These are phyloP conservation scores for Aspergillus hiratsukae DNA, from an alignment of 2,329 filamentous ascomycete genomes.

Conservation along the genomic window DNA sequence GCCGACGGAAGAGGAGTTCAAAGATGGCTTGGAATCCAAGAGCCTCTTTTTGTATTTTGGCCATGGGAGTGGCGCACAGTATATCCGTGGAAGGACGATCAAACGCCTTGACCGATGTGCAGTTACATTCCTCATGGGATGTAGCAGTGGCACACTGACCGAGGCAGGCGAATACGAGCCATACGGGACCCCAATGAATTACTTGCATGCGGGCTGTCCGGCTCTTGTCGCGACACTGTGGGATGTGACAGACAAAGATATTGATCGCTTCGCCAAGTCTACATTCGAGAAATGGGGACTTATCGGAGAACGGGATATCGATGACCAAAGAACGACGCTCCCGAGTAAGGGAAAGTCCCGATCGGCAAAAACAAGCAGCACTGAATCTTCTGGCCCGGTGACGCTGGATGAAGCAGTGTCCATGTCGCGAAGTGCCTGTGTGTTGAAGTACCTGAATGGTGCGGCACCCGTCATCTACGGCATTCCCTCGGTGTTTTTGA, in stretches of 20 bases:
- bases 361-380: constrained; percentile 11
- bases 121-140: constrained; percentile 87
- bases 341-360: constrained; percentile 25
- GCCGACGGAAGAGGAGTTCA: constrained; percentile 76
- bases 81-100: constrained; percentile 80
- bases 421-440: constrained; percentile 70
- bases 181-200: constrained; percentile 85
- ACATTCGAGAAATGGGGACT: constrained; percentile 86
- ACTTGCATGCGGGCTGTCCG: constrained; percentile 80
- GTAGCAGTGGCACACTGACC: constrained; percentile 75
- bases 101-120: constrained; percentile 74
- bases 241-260: constrained; percentile 97
- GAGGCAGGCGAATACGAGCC: constrained; percentile 85
- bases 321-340: neutral
- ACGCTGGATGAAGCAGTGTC: constrained; percentile 78
- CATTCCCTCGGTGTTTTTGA: constrained; percentile 75
- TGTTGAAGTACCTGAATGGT: constrained; percentile 85
- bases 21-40: constrained; percentile 58
- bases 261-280: constrained; percentile 80
- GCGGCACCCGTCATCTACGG: constrained; percentile 93
- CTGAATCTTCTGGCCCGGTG: constrained; percentile 18
- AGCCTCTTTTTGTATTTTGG: constrained; percentile 90
- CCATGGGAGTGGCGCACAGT: constrained; percentile 91
- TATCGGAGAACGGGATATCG: constrained; percentile 42
- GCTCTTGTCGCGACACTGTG: constrained; percentile 89